Conservation (phyloP, 768 basidiomycete species). For the Naganishia vaughanmartiniae region DNA sequence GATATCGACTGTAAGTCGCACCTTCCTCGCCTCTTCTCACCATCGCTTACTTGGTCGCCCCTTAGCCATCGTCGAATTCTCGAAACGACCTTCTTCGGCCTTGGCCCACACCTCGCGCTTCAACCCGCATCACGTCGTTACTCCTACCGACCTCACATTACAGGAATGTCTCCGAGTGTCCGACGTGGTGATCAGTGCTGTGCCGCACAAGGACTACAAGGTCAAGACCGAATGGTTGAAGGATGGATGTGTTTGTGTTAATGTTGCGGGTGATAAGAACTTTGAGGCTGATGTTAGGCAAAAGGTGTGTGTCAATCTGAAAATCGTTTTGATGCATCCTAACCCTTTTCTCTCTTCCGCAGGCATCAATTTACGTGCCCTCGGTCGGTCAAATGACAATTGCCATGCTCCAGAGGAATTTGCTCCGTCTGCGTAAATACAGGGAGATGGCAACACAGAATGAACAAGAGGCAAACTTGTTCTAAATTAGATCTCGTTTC, state of each 20-base stretch:
- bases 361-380: slow-evolving; percentile 93
- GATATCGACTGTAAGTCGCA: slow-evolving; percentile 75
- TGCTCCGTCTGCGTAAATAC: slow-evolving; percentile 54
- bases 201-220: slow-evolving; percentile 80
- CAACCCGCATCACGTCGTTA: slow-evolving; percentile 79
- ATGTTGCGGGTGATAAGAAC: slow-evolving; percentile 93
- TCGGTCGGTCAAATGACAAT: slow-evolving; percentile 98
- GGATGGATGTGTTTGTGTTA: slow-evolving; percentile 88
- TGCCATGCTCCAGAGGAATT: slow-evolving; percentile 90
- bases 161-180: slow-evolving; percentile 77
- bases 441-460: slow-evolving; percentile 26
- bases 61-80: slow-evolving; percentile 81
- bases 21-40: not conserved
- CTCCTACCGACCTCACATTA: slow-evolving; percentile 66
- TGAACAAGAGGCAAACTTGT: slow-evolving; percentile 9
- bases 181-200: slow-evolving; percentile 92
- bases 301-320: slow-evolving; percentile 59
- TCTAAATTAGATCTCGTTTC: not conserved
- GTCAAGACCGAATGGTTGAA: slow-evolving; percentile 84
- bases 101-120: slow-evolving; percentile 58
- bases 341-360: not conserved
- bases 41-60: not conserved
- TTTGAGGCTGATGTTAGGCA: slow-evolving; percentile 90
- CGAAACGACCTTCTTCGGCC: slow-evolving; percentile 66
- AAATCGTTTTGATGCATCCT: slow-evolving; percentile 14